Percentiles rank a stretch among this genome's conserved stretches.
These are phyloP conservation scores for Musa acuminata DNA, from an alignment of 176 grass and related monocot species.

Conservation along the genomic window DNA sequence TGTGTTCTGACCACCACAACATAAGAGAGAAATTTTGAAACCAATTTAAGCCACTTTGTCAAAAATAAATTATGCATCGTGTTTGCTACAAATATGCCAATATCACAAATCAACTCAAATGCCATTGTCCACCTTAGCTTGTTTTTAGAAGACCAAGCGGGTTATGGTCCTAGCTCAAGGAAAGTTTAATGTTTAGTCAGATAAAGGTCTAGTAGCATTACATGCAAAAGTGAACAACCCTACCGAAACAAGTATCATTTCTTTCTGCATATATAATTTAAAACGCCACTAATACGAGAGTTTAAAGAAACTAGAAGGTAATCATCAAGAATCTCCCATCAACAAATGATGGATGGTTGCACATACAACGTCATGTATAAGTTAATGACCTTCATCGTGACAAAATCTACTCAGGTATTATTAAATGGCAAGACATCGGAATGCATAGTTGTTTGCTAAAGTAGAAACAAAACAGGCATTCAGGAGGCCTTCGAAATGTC, in stretches of 20 bases:
- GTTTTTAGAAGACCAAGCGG: neutral
- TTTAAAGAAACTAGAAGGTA: too few species aligned
- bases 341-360: too few species aligned
- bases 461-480: neutral
- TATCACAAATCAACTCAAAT: neutral
- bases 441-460: neutral
- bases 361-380: too few species aligned
- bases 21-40: neutral
- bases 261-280: too few species aligned
- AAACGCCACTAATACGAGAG: too few species aligned
- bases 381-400: neutral
- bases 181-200: neutral
- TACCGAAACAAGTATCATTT: too few species aligned
- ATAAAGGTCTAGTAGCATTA: too few species aligned
- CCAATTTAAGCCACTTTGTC: neutral
- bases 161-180: neutral
- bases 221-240: too few species aligned
- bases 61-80: neutral
- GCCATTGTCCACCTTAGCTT: neutral
- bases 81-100: neutral
- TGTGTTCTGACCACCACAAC: too few species aligned
- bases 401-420: neutral
- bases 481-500: neutral
- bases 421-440: neutral
- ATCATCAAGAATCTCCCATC: too few species aligned